Evolutionary conservation across 164 flowering plant species (phyloP), one percentile per base, ranked within the genome.

Genomic region (Magnolia officinalis): DNA sequence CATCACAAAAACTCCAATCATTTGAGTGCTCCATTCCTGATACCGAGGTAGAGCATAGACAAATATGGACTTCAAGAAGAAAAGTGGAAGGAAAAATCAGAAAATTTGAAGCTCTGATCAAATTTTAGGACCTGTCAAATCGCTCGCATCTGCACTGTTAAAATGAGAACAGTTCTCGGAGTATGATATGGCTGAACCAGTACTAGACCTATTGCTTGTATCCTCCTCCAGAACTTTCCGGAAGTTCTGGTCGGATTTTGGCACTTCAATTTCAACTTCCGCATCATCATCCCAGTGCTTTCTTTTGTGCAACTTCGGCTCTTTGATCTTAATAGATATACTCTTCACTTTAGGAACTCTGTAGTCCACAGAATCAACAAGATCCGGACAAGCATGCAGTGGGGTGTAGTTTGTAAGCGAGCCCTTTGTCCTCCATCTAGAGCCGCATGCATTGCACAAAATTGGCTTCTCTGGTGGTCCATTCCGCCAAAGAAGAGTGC

Each of bases 401-500:
- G 99, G 99, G 31, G 97, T 93, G 81, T 96, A 96, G 74, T 96
- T 96, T 79, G 82, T 86, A 76, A 96, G 92, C 61, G 98, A 84
- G 78, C 99, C 98, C 76, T 94, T 96, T 67, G 98, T 96, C 81
- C 99, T 91, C 99, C 99, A 96, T 75, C 98, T 82, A 6, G 98
- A 94, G 6, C 99, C 99, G 84, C 99, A 96, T 58, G 99, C 99
- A 90, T 96, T 96, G 90, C 99, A 96, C 61, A 96, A 80, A 31
- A 96, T 90, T 19, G 98, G 99, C 89, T 96, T 96, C 76, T 96
- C 97, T 63, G 98, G 92, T 75, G 99, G 99, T 45, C 99, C 99
- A 85, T 96, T 96, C 61, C 99, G 94, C 99, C 99, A 96, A 74
- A 94, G 97, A 74, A 98, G 98, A 55, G 99, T 96, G 85, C 92